A percentile compares a stretch with the other conserved stretches of the same genome.
Conservation (phyloP, 2,329 filamentous ascomycete genomes). For the Huntiella moniliformis region DNA sequence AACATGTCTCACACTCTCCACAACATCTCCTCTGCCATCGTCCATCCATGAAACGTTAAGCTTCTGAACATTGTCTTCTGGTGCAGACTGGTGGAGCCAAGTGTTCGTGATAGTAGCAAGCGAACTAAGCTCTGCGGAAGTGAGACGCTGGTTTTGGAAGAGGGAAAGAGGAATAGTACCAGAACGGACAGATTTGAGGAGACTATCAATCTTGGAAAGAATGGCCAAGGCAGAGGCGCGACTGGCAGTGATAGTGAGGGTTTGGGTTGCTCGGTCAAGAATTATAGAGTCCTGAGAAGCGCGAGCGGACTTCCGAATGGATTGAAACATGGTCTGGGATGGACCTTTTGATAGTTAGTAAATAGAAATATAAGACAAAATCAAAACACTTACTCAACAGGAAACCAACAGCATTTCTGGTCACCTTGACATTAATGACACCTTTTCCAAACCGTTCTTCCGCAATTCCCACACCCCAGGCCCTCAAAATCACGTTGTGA, state of each 20-base stretch:
- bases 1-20: slow-evolving; percentile 10
- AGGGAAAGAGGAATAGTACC: slow-evolving; percentile 15
- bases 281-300: too few relatives aligned
- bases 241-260: slow-evolving; percentile 9
- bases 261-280: too few relatives aligned
- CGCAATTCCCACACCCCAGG: slow-evolving; percentile 31
- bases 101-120: slow-evolving; percentile 20
- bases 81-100: slow-evolving; percentile 3
- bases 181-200: slow-evolving; percentile 16
- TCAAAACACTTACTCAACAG: slow-evolving; percentile 24
- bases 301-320: slow-evolving; percentile 11
- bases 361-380: background rate
- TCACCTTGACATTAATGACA: slow-evolving; percentile 21
- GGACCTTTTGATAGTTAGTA: slow-evolving; percentile 1
- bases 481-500: slow-evolving; percentile 26
- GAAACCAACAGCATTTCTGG: slow-evolving; percentile 24
- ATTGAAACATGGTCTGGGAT: slow-evolving; percentile 14
- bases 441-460: slow-evolving; percentile 27
- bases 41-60: slow-evolving; percentile 9
- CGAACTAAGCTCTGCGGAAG: slow-evolving; percentile 15
- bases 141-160: slow-evolving; percentile 13
- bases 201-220: slow-evolving; percentile 20
- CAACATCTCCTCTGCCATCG: background rate
- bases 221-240: slow-evolving; percentile 14
- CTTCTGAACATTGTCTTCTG: slow-evolving; percentile 1